A percentile compares a stretch with the other conserved stretches of the same genome.
Evolutionary conservation across 139 green algal species (phyloP).

Genomic region (Chlamydomonas sp.): DNA sequence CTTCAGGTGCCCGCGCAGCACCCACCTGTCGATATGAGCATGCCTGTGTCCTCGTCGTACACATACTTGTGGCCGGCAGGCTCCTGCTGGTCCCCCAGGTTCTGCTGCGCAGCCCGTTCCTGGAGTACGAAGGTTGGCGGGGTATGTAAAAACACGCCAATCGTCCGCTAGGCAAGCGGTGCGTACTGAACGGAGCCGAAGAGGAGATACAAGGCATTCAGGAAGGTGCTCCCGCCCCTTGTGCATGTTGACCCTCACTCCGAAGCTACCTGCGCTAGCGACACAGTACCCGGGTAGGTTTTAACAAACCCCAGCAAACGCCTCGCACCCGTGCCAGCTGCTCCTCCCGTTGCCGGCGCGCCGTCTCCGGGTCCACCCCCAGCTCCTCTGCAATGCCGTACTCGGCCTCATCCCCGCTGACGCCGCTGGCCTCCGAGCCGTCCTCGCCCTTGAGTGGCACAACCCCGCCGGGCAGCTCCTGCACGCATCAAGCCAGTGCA

Average conservation of each 20-base stretch:
- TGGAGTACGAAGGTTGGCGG: too few relatives aligned
- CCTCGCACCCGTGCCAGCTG: background rate
- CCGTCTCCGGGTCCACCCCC: conserved; percentile 37
- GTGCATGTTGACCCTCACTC: too few relatives aligned
- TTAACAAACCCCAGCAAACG: background rate
- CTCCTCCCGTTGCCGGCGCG: background rate
- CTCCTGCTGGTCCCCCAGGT: conserved; percentile 9
- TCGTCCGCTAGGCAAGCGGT: too few relatives aligned
- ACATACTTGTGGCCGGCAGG: conserved; percentile 39
- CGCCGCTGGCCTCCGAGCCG: background rate
- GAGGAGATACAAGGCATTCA: too few relatives aligned
- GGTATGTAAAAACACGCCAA: too few relatives aligned
- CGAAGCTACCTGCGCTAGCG: background rate
- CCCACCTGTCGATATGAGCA: conserved; percentile 41
- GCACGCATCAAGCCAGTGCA: background rate
- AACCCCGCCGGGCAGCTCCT: conserved; percentile 30
- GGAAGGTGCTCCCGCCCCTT: too few relatives aligned
- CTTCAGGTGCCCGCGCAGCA: too few relatives aligned
- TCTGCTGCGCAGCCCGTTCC: too few relatives aligned
- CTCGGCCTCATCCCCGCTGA: conserved; percentile 25
- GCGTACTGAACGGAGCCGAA: too few relatives aligned
- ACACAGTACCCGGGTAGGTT: too few relatives aligned
- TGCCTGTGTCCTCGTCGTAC: conserved; percentile 56
- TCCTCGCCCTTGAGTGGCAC: conserved; percentile 36
- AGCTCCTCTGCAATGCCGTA: conserved; percentile 52